These are phyloP conservation scores for Avena insularis DNA, from an alignment of 176 grass and related monocot species.

Conservation along the genomic window DNA sequence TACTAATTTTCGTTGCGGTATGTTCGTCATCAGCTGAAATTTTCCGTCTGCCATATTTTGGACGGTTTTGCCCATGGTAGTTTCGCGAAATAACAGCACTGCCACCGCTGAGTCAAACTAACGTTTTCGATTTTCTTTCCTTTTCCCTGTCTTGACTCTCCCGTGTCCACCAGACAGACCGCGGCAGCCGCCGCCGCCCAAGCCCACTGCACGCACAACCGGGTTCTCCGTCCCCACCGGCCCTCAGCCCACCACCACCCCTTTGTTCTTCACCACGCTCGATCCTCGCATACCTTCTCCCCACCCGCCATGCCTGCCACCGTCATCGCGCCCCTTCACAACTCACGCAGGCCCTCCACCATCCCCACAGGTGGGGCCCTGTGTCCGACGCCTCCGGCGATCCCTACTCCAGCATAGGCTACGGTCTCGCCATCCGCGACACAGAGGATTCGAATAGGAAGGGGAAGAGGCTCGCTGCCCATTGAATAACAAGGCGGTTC, in stretches of 20 bases:
- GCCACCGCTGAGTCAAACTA: too few relatives aligned
- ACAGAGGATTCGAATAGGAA: background rate
- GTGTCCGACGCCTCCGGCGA: background rate
- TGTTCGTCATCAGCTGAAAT: too few relatives aligned
- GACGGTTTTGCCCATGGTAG: too few relatives aligned
- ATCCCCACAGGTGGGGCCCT: background rate
- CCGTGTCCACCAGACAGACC: too few relatives aligned
- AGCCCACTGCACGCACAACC: slow-evolving; percentile 6
- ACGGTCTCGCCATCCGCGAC: background rate
- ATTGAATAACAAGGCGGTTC: background rate
- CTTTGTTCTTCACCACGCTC: background rate
- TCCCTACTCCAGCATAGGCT: background rate
- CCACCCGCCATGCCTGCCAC: background rate
- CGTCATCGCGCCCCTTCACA: background rate
- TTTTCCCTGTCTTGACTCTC: too few relatives aligned
- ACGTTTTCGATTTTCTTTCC: too few relatives aligned
- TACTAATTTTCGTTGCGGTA: too few relatives aligned
- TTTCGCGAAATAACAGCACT: too few relatives aligned
- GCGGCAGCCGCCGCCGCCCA: background rate
- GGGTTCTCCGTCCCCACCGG: background rate
- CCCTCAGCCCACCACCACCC: too few relatives aligned
- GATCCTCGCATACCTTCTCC: background rate
- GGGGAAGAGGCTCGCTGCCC: background rate
- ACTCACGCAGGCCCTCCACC: background rate
- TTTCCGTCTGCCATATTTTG: too few relatives aligned